Evolutionary conservation across 129 eudicot genomes (phyloP).

Genomic region (Flaveria sonorensis): DNA sequence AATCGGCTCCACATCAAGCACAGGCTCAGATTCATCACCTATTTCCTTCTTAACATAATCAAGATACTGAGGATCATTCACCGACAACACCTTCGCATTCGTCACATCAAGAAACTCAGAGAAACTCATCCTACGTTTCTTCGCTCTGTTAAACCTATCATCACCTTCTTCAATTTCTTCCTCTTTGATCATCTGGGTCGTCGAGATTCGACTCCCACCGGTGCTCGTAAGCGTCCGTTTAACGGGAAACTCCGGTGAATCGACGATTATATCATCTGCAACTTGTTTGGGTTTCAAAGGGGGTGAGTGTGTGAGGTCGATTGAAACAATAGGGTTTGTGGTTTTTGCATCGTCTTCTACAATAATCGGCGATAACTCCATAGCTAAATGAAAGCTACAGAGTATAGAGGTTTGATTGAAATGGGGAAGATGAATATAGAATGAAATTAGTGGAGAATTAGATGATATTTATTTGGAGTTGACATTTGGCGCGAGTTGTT

Average conservation of each 20-base stretch:
- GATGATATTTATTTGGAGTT: not conserved
- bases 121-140: slow-evolving; percentile 30
- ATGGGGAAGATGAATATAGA: not conserved
- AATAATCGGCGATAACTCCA: slow-evolving; percentile 33
- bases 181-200: slow-evolving; percentile 29
- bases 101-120: slow-evolving; percentile 34
- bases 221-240: slow-evolving; percentile 56
- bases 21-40: slow-evolving; percentile 26
- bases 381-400: not conserved
- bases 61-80: slow-evolving; percentile 4
- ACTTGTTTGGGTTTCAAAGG: slow-evolving; percentile 35
- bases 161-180: slow-evolving; percentile 24
- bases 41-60: slow-evolving; percentile 25
- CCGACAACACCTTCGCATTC: slow-evolving; percentile 27
- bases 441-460: not conserved
- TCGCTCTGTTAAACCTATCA: not conserved
- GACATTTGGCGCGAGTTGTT: slow-evolving; percentile 34
- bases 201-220: slow-evolving; percentile 59
- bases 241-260: slow-evolving; percentile 38
- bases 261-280: slow-evolving; percentile 27
- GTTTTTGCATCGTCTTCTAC: slow-evolving; percentile 25
- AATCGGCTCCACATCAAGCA: slow-evolving; percentile 31
- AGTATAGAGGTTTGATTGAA: slow-evolving; percentile 5
- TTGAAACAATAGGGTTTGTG: slow-evolving; percentile 31
- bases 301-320: slow-evolving; percentile 27